These are phyloP conservation scores for Moesziomyces sp. DNA, from an alignment of 1,284 basidiomycete species.

Conservation along the genomic window DNA sequence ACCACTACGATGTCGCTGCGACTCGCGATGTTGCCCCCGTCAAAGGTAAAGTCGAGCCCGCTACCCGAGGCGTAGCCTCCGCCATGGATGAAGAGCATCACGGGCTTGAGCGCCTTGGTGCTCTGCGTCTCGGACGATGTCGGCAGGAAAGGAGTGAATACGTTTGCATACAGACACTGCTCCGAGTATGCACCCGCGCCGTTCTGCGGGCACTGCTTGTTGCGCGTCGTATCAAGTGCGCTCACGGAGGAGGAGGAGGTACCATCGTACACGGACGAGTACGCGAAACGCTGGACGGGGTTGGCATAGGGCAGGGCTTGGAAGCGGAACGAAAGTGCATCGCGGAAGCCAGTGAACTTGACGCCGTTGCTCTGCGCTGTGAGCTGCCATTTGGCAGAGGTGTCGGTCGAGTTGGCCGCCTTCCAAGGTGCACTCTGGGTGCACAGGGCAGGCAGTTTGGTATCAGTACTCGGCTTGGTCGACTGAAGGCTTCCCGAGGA, in stretches of 20 bases:
- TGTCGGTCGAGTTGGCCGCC: slow-evolving; percentile 25
- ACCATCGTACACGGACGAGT: slow-evolving; percentile 37
- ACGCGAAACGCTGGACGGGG: slow-evolving; percentile 35
- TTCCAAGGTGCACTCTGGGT: slow-evolving; percentile 40
- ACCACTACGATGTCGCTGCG: slow-evolving; percentile 72
- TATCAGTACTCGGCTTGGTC: slow-evolving; percentile 5
- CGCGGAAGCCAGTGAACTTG: slow-evolving; percentile 37
- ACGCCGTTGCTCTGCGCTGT: slow-evolving; percentile 24
- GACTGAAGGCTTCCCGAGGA: not conserved
- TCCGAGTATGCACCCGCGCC: slow-evolving; percentile 44
- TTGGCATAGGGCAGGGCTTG: slow-evolving; percentile 38
- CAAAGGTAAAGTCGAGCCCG: slow-evolving; percentile 69
- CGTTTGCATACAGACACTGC: slow-evolving; percentile 74
- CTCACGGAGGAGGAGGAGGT: not conserved
- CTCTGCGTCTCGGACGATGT: slow-evolving; percentile 48
- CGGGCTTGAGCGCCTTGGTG: slow-evolving; percentile 70
- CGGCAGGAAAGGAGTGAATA: slow-evolving; percentile 71
- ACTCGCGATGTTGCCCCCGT: slow-evolving; percentile 70
- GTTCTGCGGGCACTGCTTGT: slow-evolving; percentile 37
- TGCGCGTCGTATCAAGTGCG: slow-evolving; percentile 15
- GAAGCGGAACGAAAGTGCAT: slow-evolving; percentile 46
- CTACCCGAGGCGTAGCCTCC: slow-evolving; percentile 69
- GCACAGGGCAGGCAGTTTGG: slow-evolving; percentile 29
- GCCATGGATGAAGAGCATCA: slow-evolving; percentile 72
- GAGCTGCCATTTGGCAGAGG: slow-evolving; percentile 24